phyloP scores from a whole-genome alignment of 495 filamentous ascomycete species.

The Chaetomium cochliodes region DNA sequence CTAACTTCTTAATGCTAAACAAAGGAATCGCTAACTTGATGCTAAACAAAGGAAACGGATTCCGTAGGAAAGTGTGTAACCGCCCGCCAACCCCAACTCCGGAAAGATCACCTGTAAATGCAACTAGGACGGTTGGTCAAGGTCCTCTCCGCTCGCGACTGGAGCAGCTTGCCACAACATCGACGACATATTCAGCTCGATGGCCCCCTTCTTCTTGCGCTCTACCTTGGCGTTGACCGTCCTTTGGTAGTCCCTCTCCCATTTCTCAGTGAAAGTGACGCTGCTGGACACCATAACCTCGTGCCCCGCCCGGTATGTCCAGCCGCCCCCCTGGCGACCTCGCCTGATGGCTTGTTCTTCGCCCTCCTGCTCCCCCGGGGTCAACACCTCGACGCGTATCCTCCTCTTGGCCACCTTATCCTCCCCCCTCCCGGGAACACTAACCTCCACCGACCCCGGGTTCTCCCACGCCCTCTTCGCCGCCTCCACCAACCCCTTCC shows the following conservation, averaged over 20 bases:
- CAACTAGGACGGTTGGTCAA: slow-evolving; percentile 13
- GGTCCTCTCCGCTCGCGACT: not conserved
- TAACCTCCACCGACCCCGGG: slow-evolving; percentile 23
- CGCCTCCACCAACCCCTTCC: slow-evolving; percentile 14
- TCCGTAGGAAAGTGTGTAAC: not conserved
- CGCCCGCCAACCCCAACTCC: not conserved
- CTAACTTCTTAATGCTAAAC: too few species aligned
- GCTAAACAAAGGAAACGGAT: too few species aligned
- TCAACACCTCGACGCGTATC: slow-evolving; percentile 21
- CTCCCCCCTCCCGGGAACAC: not conserved
- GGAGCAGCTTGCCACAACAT: slow-evolving; percentile 28
- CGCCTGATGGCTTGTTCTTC: slow-evolving; percentile 15
- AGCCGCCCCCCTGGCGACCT: not conserved
- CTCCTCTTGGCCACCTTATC: not conserved
- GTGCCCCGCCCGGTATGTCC: not conserved
- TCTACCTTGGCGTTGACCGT: slow-evolving; percentile 26
- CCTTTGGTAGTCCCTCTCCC: slow-evolving; percentile 32
- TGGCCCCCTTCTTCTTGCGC: slow-evolving; percentile 29
- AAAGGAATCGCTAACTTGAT: too few species aligned
- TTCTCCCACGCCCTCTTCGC: slow-evolving; percentile 25
- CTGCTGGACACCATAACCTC: slow-evolving; percentile 7
- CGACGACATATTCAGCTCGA: slow-evolving; percentile 26
- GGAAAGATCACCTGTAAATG: not conserved
- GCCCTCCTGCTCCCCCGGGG: slow-evolving; percentile 12
- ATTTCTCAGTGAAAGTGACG: slow-evolving; percentile 29